A percentile compares a stretch with the other conserved stretches of the same genome.
phyloP scores from a whole-genome alignment of 352 stramenopile species.

The Phytophthora idaei region DNA sequence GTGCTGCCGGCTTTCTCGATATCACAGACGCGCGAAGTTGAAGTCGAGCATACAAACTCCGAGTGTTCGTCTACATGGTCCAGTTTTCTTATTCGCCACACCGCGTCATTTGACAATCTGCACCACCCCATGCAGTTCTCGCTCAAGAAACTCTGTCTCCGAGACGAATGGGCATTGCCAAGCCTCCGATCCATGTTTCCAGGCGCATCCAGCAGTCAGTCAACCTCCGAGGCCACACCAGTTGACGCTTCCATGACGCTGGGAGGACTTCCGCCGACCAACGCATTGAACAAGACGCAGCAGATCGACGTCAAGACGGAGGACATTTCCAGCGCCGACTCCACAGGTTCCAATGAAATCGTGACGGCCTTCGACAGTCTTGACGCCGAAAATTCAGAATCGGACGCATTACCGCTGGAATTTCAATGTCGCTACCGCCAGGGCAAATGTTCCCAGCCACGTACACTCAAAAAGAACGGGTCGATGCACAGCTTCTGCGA shows the following conservation, averaged over 20 bases:
- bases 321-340: not conserved
- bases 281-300: not conserved
- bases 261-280: conserved; percentile 26
- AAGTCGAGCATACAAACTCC: conserved; percentile 25
- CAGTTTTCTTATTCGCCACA: conserved; percentile 26
- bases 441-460: conserved; percentile 54
- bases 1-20: conserved; percentile 28
- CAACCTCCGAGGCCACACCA: not conserved
- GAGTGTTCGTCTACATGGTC: conserved; percentile 25
- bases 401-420: conserved; percentile 10
- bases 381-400: conserved; percentile 17
- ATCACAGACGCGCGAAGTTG: conserved; percentile 32
- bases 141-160: conserved; percentile 19
- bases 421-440: conserved; percentile 55
- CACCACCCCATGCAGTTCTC: conserved; percentile 24
- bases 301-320: conserved; percentile 5
- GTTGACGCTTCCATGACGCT: conserved; percentile 34
- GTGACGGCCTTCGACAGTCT: conserved; percentile 36
- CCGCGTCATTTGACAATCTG: not conserved
- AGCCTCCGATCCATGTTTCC: conserved; percentile 31
- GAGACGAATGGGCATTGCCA: conserved; percentile 21
- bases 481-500: conserved; percentile 68
- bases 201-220: conserved; percentile 1
- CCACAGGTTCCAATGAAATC: conserved; percentile 29
- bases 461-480: conserved; percentile 72